phyloP scores from a whole-genome alignment of 495 filamentous ascomycete genomes.

The Aspergillus incahuasiensis region DNA sequence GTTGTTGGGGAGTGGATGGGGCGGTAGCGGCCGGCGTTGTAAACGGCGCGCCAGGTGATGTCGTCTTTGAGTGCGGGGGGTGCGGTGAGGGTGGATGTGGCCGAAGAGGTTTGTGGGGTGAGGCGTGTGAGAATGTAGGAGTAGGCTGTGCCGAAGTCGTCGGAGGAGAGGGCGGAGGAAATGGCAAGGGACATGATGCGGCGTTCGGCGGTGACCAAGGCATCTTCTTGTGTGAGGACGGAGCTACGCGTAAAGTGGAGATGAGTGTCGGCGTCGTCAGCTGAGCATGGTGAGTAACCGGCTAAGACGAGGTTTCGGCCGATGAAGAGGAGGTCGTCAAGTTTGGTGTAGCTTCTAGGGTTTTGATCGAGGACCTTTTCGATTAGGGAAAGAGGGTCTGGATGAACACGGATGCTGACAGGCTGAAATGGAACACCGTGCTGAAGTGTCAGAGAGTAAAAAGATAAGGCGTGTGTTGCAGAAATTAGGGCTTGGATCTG shows the following conservation, averaged over 20 bases:
- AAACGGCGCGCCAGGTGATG: constrained; percentile 87
- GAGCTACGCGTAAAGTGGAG: constrained; percentile 3
- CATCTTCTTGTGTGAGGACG: constrained; percentile 19
- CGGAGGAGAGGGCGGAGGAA: constrained; percentile 74
- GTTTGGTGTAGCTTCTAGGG: constrained; percentile 72
- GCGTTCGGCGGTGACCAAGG: constrained; percentile 46
- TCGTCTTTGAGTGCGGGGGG: constrained; percentile 54
- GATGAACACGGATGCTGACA: constrained; percentile 79
- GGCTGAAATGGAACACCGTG: constrained; percentile 91
- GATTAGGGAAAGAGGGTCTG: constrained; percentile 79
- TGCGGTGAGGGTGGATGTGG: constrained; percentile 20
- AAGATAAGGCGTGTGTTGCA: constrained; percentile 82
- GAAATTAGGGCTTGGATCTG: constrained; percentile 65
- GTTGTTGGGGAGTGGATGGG: constrained; percentile 27
- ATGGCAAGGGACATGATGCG: constrained; percentile 86
- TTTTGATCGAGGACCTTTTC: constrained; percentile 88
- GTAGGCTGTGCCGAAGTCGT: constrained; percentile 97
- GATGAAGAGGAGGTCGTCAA: constrained; percentile 79
- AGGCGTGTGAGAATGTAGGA: constrained; percentile 79
- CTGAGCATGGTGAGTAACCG: constrained; percentile 42
- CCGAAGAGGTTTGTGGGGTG: constrained; percentile 31
- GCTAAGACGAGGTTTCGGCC: constrained; percentile 71
- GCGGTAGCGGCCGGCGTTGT: constrained; percentile 79
- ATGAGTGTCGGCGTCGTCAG: constrained; percentile 15
- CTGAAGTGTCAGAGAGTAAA: constrained; percentile 83